Evolutionary conservation across 345 rosid genomes (phyloP), one percentile per base, ranked within the genome.

Genomic region (Salix purpurea): DNA sequence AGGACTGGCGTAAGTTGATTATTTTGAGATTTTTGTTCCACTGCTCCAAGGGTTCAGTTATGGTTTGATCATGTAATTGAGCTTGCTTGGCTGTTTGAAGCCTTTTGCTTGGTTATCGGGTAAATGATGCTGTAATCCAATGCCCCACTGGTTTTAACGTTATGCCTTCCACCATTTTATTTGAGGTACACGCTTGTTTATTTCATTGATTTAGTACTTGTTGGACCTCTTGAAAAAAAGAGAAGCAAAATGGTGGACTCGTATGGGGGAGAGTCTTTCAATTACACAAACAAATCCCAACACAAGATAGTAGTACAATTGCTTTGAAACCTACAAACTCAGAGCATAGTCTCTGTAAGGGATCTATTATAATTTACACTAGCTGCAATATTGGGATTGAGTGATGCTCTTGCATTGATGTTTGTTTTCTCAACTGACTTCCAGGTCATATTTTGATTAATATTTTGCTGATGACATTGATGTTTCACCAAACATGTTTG

Each of bases 1-100:
- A 85, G 98, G 77, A 94, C 98, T 28, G 98, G 98, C 88, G 98
- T 94, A 83, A 76, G 82, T 46, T 68, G 71, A 12, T 21, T 66
- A 24, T 40, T 40, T 40, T 40, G 50, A 14, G 7, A 30, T 64
- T 64, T 24, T 64, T 24, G 37, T 28, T 26, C 16, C 21, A 1
- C 4, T 5, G 67, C 28, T 64, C 7, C 18, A 28, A 64, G 16
- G 32, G 36, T 30, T 64, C 67, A 24, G 37, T 64, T 64, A 64
- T 62, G 37, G 36, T 28, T 23, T 30, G 8, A 64, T 64, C 67
- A 28, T 10, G 67, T 26, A 24, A 64, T 10, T 30, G 36, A 54
- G 23, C 19, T 64, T 64, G 37, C 14, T 64, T 64, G 67, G 7
- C 21, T 19, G 60, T 54, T 54, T 21, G 23, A 24, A 7, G 60